These are phyloP conservation scores for Pulveroboletus sp. DNA, from an alignment of 1,284 basidiomycete species.

Conservation along the genomic window DNA sequence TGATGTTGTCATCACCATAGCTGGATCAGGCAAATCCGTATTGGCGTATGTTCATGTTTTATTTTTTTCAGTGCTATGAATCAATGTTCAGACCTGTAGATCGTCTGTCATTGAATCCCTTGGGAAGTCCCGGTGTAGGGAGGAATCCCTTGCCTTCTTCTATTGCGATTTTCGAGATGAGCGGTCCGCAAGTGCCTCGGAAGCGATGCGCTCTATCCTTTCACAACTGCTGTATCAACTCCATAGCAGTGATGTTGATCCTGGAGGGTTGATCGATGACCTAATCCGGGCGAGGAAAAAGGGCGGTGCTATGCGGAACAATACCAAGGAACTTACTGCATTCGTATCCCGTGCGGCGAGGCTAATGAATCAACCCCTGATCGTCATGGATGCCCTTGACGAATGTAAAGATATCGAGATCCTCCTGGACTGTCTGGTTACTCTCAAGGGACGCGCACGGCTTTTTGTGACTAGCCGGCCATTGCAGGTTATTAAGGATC, in stretches of 20 bases:
- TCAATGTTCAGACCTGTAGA: too few species aligned
- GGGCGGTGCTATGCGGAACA: background rate
- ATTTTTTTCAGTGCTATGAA: background rate
- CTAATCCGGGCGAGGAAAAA: background rate
- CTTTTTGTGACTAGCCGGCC: background rate
- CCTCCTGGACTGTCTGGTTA: background rate
- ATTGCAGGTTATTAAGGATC: background rate
- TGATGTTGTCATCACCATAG: background rate
- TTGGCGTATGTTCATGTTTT: background rate
- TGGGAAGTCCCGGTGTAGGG: too few species aligned
- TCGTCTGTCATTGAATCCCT: background rate
- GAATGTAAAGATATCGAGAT: background rate
- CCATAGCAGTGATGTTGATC: background rate
- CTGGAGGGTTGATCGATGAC: background rate
- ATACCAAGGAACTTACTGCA: background rate
- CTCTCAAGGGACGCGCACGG: background rate
- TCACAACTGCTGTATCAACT: background rate
- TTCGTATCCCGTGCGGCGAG: background rate
- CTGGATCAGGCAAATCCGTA: background rate
- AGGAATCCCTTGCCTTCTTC: background rate
- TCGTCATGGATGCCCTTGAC: background rate
- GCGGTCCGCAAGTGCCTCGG: background rate
- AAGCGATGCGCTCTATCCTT: background rate
- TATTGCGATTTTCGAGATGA: background rate
- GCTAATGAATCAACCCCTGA: background rate